Evolutionary conservation across 352 stramenopile genomes (phyloP), one percentile per base, ranked within the genome.

Genomic region (Globisporangium paroecandrum): DNA sequence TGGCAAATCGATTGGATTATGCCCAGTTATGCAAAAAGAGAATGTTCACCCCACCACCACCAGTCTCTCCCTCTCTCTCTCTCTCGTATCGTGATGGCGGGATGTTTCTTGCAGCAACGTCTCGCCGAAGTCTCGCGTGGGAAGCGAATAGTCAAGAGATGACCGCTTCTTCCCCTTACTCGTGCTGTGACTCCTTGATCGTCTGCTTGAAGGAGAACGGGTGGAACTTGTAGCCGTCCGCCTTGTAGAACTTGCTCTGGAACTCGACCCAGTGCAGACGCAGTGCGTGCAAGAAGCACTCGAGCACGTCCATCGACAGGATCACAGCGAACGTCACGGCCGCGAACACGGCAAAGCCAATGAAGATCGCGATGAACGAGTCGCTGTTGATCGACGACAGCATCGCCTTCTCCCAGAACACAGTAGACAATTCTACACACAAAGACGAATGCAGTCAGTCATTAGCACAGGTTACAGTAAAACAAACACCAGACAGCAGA

Each of bases 351-450:
- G 76, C 89, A 69, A 97, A 98, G 75, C 94, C 91, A 36, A 97
- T 82, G 83, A 99, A 99, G 61, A 99, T 95, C 56, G 89, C 89
- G 62, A 99, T 97, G 70, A 97, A 96, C 77, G 97, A 97, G 79
- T 98, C 96, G 64, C 94, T 98, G 77, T 99, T 97, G 69, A 99
- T 97, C 51, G 93, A 96, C 54, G 93, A 93, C 34, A 99, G 85
- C 93, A 99, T 98, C n/a, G 96, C 95, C 81, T 99, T 99, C 73
- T 99, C 96, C 94, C 97, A 99, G 78, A 99, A 99, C 43, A 99
- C 87, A 1, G 85, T 93, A 55, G 87, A 77, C 58, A 95, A 65
- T 66, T 95, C 97, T 85, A 49, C 24, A 58, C 27, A 5, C 56
- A 18, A 58, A 57, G 65, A 29, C 41, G 3, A 29, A 67, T 36